phyloP scores from a whole-genome alignment of 352 stramenopile genomes.

The Albugo laibachii region DNA sequence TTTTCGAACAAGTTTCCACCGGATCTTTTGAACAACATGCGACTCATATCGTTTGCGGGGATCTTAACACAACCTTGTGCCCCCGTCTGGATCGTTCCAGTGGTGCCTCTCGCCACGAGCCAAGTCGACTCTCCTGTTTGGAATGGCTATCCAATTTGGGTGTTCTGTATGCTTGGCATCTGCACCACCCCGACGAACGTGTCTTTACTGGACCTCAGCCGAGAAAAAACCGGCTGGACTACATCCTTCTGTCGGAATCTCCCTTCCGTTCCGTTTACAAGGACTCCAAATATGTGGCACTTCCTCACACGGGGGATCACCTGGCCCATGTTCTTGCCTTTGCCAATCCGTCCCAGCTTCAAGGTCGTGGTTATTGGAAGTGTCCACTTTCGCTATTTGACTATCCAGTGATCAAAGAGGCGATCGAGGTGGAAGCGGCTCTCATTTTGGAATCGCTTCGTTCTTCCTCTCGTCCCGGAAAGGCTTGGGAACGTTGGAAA shows the following conservation, averaged over 20 bases:
- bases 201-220: constrained; percentile 1
- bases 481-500: constrained; percentile 7
- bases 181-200: constrained; percentile 1
- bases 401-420: constrained; percentile 1
- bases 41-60: constrained; percentile 6
- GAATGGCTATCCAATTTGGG: constrained; percentile 4
- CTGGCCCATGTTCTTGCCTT: not conserved
- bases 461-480: constrained; percentile 1
- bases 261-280: not conserved
- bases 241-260: constrained; percentile 5
- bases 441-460: not conserved
- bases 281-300: not conserved
- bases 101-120: not conserved
- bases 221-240: constrained; percentile 11
- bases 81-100: not conserved
- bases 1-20: not conserved
- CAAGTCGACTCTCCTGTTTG: not conserved
- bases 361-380: not conserved
- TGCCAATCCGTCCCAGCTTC: not conserved
- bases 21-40: not conserved
- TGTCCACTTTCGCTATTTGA: constrained; percentile 2
- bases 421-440: constrained; percentile 2
- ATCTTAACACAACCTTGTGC: constrained; percentile 6
- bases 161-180: constrained; percentile 7
- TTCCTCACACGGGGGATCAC: not conserved